Conservation (phyloP, 352 stramenopile genomes). For the Globisporangium barbulae region DNA sequence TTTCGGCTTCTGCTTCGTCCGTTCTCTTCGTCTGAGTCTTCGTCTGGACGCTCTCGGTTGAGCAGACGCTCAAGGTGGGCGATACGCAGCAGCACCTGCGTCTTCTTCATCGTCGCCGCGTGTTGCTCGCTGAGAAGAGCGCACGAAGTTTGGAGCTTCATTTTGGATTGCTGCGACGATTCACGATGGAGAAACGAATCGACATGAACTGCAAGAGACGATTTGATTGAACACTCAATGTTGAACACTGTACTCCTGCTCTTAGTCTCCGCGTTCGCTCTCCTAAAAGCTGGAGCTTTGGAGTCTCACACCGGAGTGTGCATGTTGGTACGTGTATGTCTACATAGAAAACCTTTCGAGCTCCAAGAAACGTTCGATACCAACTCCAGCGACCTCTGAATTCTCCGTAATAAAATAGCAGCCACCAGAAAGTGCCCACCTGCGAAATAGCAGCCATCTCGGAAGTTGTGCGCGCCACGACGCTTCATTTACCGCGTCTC, state of each 20-base stretch:
- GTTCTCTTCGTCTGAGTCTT: background rate
- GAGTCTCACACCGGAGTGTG: too few species aligned
- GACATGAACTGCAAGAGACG: background rate
- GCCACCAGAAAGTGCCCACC: too few species aligned
- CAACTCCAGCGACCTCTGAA: too few species aligned
- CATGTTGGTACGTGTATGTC: too few species aligned
- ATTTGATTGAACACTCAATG: background rate
- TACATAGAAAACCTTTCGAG: too few species aligned
- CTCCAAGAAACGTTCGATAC: too few species aligned
- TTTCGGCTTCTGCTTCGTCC: background rate
- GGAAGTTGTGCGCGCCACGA: too few species aligned
- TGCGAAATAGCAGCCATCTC: too few species aligned
- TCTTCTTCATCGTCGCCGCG: background rate
- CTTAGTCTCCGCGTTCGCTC: too few species aligned
- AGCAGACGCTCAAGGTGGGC: slow-evolving; percentile 8
- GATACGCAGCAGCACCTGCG: slow-evolving; percentile 7
- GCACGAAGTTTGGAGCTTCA: background rate
- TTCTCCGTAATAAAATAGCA: too few species aligned
- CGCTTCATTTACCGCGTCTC: too few species aligned
- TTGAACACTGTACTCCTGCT: background rate
- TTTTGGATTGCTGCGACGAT: background rate
- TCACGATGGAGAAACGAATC: background rate
- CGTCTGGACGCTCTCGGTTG: background rate
- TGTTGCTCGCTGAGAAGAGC: background rate
- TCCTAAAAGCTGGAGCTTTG: too few species aligned